Evolutionary conservation across 805 yeast species (phyloP), one percentile per base, ranked within the genome.

Genomic region (Ogataea corticis): DNA sequence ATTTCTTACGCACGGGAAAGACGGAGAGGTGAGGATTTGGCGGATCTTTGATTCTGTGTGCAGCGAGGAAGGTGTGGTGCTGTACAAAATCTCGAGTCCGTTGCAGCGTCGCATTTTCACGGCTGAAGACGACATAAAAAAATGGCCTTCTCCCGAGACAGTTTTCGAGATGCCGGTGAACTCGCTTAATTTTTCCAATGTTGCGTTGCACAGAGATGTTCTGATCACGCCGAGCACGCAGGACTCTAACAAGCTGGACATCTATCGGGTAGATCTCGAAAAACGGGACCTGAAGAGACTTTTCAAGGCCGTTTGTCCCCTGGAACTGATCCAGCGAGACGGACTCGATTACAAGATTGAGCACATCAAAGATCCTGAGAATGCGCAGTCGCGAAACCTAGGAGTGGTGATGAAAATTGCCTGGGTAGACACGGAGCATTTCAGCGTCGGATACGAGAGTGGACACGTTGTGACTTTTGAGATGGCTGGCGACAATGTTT

Each of bases 391-490:
- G 11, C 50, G 54, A 29, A 79, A 73, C 13, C 71, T 77, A 28
- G 95, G 95, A 1, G 83, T 86, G 33, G 75, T 85, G 12, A 85
- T 88, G 89, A 75, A 71, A 37, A 54, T 84, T 2, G 48, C 57
- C 1, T 74, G 79, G 63, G 54, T 74, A 1, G 55, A 54, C 10
- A 52, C 57, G 2, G 49, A 60, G 9, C 45, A 62, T 1, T 56
- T 80, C 14, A 62, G 63, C 14, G 68, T 83, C 5, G 96, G 95
- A 1, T 87, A 76, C 57, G 96, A 87, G 59, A 82, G 86, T 14
- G 96, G 96, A 0, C 82, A 78, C 53, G 71, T 80, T 6, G 64
- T 67, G 0, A 54, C 65, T 1, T 66, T 58, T 23, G 41, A 52
- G 11, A 25, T 76, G 1, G n/a, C 27, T 0, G 42, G 40, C 54